phyloP scores from a whole-genome alignment of 1,139 yeast genomes.

The Scheffersomyces illinoinensis region DNA sequence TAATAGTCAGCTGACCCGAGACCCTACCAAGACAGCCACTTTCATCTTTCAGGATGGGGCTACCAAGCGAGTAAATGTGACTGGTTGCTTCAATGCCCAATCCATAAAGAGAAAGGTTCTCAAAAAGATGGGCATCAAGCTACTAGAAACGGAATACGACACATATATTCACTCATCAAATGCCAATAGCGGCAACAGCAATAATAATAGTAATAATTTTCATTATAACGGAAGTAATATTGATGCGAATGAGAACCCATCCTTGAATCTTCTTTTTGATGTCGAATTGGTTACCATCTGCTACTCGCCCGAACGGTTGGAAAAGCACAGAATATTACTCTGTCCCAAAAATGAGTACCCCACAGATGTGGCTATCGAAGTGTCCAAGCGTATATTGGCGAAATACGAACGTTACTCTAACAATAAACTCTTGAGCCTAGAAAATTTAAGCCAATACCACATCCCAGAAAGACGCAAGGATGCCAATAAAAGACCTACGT shows the following conservation, averaged over 20 bases:
- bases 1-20: constrained; percentile 28
- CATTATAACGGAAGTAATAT: constrained; percentile 25
- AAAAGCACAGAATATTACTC: constrained; percentile 71
- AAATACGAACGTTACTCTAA: constrained; percentile 29
- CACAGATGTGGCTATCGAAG: constrained; percentile 63
- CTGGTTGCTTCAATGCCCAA: constrained; percentile 80
- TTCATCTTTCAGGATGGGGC: constrained; percentile 78
- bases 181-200: constrained; percentile 6
- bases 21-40: constrained; percentile 51
- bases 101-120: constrained; percentile 73
- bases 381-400: constrained; percentile 49
- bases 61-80: constrained; percentile 69
- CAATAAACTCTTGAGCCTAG: constrained; percentile 13
- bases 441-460: constrained; percentile 24
- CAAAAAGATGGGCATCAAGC: constrained; percentile 55
- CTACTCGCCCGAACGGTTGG: constrained; percentile 70
- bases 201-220: constrained; percentile 6
- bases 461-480: constrained; percentile 22
- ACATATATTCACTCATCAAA: constrained; percentile 33
- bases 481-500: constrained; percentile 17
- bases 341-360: constrained; percentile 69
- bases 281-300: constrained; percentile 82
- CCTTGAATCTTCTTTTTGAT: constrained; percentile 61
- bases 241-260: constrained; percentile 24
- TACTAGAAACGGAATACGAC: constrained; percentile 41